phyloP scores from a whole-genome alignment of 1,284 basidiomycete species.

The Phlebopus sp. region DNA sequence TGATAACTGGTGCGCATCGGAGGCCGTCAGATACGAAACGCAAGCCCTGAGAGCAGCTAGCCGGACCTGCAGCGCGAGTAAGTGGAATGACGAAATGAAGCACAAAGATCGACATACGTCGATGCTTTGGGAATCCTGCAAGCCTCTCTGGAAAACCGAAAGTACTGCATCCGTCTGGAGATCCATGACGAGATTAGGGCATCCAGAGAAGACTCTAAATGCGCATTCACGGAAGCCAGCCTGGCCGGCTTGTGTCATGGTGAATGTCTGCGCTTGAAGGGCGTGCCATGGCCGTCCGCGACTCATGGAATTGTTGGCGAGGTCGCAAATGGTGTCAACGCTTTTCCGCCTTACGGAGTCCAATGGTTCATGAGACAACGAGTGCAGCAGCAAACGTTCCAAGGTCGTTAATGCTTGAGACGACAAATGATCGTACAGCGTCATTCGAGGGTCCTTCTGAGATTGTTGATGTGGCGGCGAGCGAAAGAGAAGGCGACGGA shows the following conservation, averaged over 20 bases:
- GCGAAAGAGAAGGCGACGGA: constrained; percentile 72
- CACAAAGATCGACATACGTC: constrained; percentile 46
- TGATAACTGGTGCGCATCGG: constrained; percentile 53
- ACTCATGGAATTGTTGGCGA: constrained; percentile 69
- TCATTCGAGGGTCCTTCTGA: constrained; percentile 37
- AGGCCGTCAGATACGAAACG: constrained; percentile 58
- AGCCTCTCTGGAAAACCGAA: constrained; percentile 57
- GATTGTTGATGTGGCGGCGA: constrained; percentile 34
- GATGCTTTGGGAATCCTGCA: constrained; percentile 60
- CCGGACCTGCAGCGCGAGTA: constrained; percentile 39
- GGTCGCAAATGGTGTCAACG: constrained; percentile 70
- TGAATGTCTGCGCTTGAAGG: constrained; percentile 66
- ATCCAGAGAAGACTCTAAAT: constrained; percentile 64
- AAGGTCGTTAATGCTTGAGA: constrained; percentile 60
- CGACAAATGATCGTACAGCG: constrained; percentile 73
- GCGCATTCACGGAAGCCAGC: constrained; percentile 41
- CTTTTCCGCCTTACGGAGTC: constrained; percentile 61
- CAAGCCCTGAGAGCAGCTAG: constrained; percentile 56
- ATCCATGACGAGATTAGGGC: constrained; percentile 69
- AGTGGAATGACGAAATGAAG: constrained; percentile 25
- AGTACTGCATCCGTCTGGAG: constrained; percentile 66
- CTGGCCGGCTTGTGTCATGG: constrained; percentile 52
- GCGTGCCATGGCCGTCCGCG: constrained; percentile 77
- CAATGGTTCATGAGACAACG: constrained; percentile 57
- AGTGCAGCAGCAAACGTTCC: constrained; percentile 67